These are phyloP conservation scores for Cutaneotrichosporon arboriforme DNA, from an alignment of 1,284 basidiomycete genomes.

Conservation along the genomic window DNA sequence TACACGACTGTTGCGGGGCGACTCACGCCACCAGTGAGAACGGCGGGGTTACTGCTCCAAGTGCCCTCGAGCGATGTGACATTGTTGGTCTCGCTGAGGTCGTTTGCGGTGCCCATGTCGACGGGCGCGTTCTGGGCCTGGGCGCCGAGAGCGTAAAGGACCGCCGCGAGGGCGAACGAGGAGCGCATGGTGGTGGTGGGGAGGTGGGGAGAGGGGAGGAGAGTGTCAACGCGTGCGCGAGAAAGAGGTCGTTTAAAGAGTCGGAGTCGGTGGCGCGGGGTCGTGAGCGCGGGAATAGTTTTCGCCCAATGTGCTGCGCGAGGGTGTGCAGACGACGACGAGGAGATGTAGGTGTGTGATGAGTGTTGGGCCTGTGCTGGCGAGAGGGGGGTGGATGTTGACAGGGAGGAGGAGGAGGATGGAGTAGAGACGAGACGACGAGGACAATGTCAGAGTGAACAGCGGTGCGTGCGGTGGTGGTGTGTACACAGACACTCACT, in stretches of 20 bases:
- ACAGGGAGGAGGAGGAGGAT: no score
- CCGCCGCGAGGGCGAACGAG: slow-evolving; percentile 6
- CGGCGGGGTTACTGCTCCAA: slow-evolving; percentile 70
- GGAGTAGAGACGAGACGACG: no score
- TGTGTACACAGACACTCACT: no score
- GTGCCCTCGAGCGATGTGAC: slow-evolving; percentile 66
- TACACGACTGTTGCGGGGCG: neutral
- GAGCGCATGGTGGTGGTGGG: slow-evolving; percentile 9
- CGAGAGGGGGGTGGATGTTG: no score
- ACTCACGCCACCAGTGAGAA: slow-evolving; percentile 77
- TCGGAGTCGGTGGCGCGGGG: no score
- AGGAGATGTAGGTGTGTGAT: no score
- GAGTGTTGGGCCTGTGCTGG: no score
- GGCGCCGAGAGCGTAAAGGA: slow-evolving; percentile 9
- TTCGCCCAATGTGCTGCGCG: no score
- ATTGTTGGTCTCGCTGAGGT: slow-evolving; percentile 52
- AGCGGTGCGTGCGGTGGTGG: no score
- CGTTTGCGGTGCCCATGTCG: slow-evolving; percentile 14
- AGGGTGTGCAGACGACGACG: no score
- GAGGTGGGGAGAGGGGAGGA: neutral
- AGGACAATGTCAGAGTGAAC: no score
- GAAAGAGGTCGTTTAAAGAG: neutral
- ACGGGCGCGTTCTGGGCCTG: slow-evolving; percentile 2
- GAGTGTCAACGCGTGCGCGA: neutral
- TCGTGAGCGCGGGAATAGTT: no score